A percentile compares a stretch with the other conserved stretches of the same genome.
These are phyloP conservation scores for Teratosphaeria epicoccoides DNA, from an alignment of 2,329 filamentous ascomycete species.

Conservation along the genomic window DNA sequence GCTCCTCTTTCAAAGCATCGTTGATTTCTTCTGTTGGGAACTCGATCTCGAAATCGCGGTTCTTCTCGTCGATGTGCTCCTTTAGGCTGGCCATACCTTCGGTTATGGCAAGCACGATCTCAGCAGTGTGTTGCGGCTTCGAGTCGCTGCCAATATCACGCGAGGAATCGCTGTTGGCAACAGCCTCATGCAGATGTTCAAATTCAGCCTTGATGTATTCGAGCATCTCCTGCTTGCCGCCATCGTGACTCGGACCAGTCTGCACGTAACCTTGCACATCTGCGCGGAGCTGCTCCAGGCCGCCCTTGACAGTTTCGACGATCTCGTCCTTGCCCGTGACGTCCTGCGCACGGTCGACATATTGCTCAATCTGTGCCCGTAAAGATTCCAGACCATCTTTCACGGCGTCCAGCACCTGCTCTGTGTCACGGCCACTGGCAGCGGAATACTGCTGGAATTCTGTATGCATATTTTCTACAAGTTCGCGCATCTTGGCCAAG, in stretches of 20 bases:
- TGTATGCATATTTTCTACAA: slow-evolving; percentile 50
- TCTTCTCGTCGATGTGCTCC: slow-evolving; percentile 18
- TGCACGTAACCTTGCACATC: slow-evolving; percentile 46
- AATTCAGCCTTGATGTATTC: slow-evolving; percentile 47
- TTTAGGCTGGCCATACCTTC: slow-evolving; percentile 24
- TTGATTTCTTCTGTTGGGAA: slow-evolving; percentile 38
- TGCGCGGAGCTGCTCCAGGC: slow-evolving; percentile 53
- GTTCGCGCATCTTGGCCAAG: slow-evolving; percentile 47
- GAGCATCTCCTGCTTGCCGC: slow-evolving; percentile 36
- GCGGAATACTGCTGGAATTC: slow-evolving; percentile 71
- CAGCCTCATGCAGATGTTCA: slow-evolving; percentile 49
- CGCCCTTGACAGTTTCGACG: slow-evolving; percentile 55
- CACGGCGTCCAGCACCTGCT: slow-evolving; percentile 78
- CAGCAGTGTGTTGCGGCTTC: slow-evolving; percentile 17
- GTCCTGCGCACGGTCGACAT: slow-evolving; percentile 63
- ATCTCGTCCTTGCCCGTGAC: slow-evolving; percentile 66
- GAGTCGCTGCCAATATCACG: slow-evolving; percentile 14
- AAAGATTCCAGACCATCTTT: slow-evolving; percentile 79
- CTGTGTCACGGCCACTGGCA: slow-evolving; percentile 68
- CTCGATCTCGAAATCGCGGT: slow-evolving; percentile 30
- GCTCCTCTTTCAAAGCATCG: slow-evolving; percentile 68
- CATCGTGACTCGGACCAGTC: slow-evolving; percentile 33
- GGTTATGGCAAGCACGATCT: slow-evolving; percentile 23
- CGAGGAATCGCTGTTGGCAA: slow-evolving; percentile 32
- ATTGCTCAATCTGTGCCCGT: slow-evolving; percentile 67